phyloP scores from a whole-genome alignment of 2,329 filamentous ascomycete genomes.

The Hansfordia pulvinata region DNA sequence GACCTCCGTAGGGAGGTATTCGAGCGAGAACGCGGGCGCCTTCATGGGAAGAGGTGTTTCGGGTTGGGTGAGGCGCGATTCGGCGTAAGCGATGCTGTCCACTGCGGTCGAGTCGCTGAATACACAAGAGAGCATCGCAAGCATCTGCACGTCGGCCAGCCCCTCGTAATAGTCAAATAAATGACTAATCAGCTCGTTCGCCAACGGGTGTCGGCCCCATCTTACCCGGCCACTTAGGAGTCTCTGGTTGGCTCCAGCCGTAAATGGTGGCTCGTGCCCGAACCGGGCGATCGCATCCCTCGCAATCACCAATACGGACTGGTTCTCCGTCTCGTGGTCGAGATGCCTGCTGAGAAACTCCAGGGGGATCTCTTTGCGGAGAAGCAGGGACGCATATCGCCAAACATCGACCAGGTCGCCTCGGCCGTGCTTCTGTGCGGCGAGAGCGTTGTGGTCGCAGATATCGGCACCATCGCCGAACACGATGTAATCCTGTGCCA shows the following conservation, averaged over 20 bases:
- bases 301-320: conserved; percentile 58
- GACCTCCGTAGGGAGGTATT: conserved; percentile 49
- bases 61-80: conserved; percentile 40
- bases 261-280: conserved; percentile 11
- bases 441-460: conserved; percentile 69
- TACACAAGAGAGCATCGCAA: conserved; percentile 58
- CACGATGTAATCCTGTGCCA: conserved; percentile 71
- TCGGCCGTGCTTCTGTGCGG: conserved; percentile 59
- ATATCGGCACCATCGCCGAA: conserved; percentile 73
- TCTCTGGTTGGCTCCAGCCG: too few relatives aligned
- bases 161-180: conserved; percentile 52
- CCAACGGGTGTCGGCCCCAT: conserved; percentile 55
- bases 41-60: conserved; percentile 53
- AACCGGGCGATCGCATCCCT: conserved; percentile 40
- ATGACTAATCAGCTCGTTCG: conserved; percentile 44
- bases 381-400: conserved; percentile 64
- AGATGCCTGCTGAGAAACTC: conserved; percentile 43
- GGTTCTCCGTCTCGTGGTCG: conserved; percentile 37
- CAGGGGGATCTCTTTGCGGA: conserved; percentile 64
- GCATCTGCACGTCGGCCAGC: conserved; percentile 52
- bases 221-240: conserved; percentile 49
- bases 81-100: conserved; percentile 42
- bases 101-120: conserved; percentile 47
- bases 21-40: conserved; percentile 50
- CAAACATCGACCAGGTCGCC: conserved; percentile 69